Evolutionary conservation across 2,329 filamentous ascomycete genomes (phyloP).

Genomic region (Paecilomyces fulvus): DNA sequence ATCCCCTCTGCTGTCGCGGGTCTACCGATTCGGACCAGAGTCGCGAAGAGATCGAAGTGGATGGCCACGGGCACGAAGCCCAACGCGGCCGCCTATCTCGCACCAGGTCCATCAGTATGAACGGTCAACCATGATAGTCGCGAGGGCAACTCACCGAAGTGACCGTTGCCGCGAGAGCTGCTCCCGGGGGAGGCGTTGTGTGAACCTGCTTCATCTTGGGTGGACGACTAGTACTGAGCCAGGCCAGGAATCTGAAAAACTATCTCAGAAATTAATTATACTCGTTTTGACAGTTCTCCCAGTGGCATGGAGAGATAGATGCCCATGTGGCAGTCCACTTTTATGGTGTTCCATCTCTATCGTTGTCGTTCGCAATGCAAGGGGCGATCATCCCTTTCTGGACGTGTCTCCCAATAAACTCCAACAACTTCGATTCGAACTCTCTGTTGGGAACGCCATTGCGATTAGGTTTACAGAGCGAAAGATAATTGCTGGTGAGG

Average conservation of each 20-base stretch:
- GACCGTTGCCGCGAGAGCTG: slow-evolving; percentile 18
- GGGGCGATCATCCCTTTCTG: neutral
- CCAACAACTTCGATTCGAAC: neutral
- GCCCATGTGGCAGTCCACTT: neutral
- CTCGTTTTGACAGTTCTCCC: neutral
- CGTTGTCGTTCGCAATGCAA: neutral
- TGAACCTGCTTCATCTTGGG: neutral
- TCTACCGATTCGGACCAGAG: slow-evolving; percentile 16
- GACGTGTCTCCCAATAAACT: neutral
- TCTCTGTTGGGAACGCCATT: no score
- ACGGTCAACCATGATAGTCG: neutral
- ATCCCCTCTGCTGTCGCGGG: slow-evolving; percentile 21
- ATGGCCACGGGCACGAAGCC: slow-evolving; percentile 31
- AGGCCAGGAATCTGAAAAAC: neutral
- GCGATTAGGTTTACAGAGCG: no score
- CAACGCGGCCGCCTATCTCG: slow-evolving; percentile 20
- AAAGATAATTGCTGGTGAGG: no score
- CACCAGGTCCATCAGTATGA: no score
- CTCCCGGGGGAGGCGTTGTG: slow-evolving; percentile 11
- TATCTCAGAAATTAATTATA: neutral
- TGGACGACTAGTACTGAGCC: neutral
- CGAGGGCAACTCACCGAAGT: slow-evolving; percentile 14
- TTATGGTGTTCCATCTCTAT: neutral
- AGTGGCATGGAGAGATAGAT: neutral
- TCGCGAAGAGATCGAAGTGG: slow-evolving; percentile 21